Base-by-base conservation (phyloP, 352 stramenopile genomes). In the Globisporangium parvum region DNA sequence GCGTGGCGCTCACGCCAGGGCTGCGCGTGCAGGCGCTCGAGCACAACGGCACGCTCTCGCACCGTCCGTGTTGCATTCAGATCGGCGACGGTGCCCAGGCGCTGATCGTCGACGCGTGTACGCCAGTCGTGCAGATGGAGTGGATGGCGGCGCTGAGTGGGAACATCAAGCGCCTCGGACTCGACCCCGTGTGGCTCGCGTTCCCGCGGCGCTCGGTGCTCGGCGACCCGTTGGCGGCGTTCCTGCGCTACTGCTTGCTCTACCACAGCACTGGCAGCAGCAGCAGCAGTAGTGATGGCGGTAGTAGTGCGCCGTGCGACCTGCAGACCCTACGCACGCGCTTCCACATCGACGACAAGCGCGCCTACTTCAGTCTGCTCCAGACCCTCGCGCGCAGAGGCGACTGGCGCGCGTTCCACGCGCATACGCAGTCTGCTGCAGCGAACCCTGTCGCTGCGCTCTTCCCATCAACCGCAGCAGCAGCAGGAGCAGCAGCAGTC, bases 61-160 rank as follows among this genome's bases (percentile, higher is more conserved):
- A 72, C 6, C 73, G 79, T 26, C 82, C 79, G 44, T 66, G 75
- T 47, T 92, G 82, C 53, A 58, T 92, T 42, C 69, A 87, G 51
- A 69, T 92, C 28, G 78, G 67, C 47, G 59, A 75, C 20, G 74
- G 71, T 21, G 59, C 69, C 12, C 65, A 78, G 47, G 68, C 74
- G 49, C 55, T 92, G 41, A 83, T 90, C 42, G 23, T 92, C 14
- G 82, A 92, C 37, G 60, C 70, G 0, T 85, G 77, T 51, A 86
- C 82, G 3, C 68, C 72, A 0, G 69, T 77, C 21, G 65, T 63
- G 11, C 82, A 90, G 54, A 60, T 59, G 0, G 62, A 84, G 41
- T 92, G 82, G 82, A 61, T 87, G 15, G 54, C 60, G n/a, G 82
- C 82, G 14, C 69, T 92, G 18, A 54, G 61, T 1, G 77, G 69